A percentile compares a stretch with the other conserved stretches of the same genome.
phyloP scores from a whole-genome alignment of 192 early-diverging fungal genomes.

The Entrophospora sp. region DNA sequence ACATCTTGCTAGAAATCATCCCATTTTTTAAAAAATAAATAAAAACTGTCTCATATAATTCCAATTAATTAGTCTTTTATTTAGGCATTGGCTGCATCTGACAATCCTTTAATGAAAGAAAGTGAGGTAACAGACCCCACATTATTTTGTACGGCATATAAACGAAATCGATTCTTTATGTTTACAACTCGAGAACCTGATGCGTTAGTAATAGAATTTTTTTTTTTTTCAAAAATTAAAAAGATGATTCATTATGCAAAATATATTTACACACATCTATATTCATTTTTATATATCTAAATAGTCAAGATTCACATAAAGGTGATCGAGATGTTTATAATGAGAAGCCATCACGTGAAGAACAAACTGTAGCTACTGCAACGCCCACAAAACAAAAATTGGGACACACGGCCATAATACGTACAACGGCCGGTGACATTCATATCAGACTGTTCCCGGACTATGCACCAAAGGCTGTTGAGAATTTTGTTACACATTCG shows the following conservation, averaged over 20 bases:
- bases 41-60: no score
- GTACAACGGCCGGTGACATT: slow-evolving; percentile 90
- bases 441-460: slow-evolving; percentile 83
- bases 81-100: slow-evolving; percentile 77
- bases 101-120: slow-evolving; percentile 67
- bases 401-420: slow-evolving; percentile 68
- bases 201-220: slow-evolving; percentile 33
- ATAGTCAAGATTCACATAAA: slow-evolving; percentile 37
- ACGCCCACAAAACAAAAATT: slow-evolving; percentile 52
- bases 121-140: slow-evolving; percentile 70
- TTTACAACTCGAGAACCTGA: slow-evolving; percentile 84
- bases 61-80: no score
- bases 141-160: slow-evolving; percentile 82
- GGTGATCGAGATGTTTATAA: slow-evolving; percentile 90
- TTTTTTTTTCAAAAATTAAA: not conserved
- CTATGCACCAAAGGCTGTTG: slow-evolving; percentile 84
- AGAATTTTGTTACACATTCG: slow-evolving; percentile 86
- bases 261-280: not conserved
- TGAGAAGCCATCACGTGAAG: slow-evolving; percentile 92
- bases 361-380: slow-evolving; percentile 78
- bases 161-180: slow-evolving; percentile 90
- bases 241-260: no score
- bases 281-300: not conserved
- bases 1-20: no score
- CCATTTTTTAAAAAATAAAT: no score